phyloP scores from a whole-genome alignment of 192 early-diverging fungal species.

The Gonapodya prolifera region DNA sequence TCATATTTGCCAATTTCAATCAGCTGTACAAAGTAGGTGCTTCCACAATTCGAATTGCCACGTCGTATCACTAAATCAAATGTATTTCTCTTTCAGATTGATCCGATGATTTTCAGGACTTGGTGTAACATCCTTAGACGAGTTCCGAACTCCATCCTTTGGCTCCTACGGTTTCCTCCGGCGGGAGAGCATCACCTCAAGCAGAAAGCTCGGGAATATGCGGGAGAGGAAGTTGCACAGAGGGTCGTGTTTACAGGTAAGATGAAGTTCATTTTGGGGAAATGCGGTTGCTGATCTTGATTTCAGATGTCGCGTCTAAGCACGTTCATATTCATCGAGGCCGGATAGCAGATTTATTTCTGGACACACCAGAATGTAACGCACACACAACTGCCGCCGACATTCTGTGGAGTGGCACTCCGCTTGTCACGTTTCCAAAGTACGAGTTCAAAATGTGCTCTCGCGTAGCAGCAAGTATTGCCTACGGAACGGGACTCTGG shows the following conservation, averaged over 20 bases:
- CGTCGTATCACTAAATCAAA: constrained; percentile 6
- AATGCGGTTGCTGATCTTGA: background rate
- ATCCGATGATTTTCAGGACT: constrained; percentile 68
- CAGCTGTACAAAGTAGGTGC: constrained; percentile 77
- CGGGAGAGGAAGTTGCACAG: constrained; percentile 56
- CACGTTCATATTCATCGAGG: constrained; percentile 86
- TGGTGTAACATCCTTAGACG: constrained; percentile 75
- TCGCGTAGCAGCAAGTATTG: constrained; percentile 78
- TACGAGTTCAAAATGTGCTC: constrained; percentile 84
- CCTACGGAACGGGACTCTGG: constrained; percentile 57
- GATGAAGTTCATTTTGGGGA: constrained; percentile 42
- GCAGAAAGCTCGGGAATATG: constrained; percentile 57
- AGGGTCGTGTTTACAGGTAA: constrained; percentile 67
- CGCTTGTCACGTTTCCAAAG: constrained; percentile 77
- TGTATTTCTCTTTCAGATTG: constrained; percentile 35
- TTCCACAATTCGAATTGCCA: background rate
- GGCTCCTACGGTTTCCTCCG: constrained; percentile 84
- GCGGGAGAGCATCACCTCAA: constrained; percentile 68
- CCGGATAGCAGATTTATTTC: constrained; percentile 77
- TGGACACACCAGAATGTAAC: constrained; percentile 94
- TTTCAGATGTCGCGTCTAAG: constrained; percentile 39
- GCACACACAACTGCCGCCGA: constrained; percentile 92
- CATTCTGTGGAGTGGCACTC: constrained; percentile 89
- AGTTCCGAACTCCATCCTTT: constrained; percentile 71
- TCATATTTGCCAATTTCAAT: constrained; percentile 95